phyloP scores from a whole-genome alignment of 805 yeast genomes.

The Candida andamanensis region DNA sequence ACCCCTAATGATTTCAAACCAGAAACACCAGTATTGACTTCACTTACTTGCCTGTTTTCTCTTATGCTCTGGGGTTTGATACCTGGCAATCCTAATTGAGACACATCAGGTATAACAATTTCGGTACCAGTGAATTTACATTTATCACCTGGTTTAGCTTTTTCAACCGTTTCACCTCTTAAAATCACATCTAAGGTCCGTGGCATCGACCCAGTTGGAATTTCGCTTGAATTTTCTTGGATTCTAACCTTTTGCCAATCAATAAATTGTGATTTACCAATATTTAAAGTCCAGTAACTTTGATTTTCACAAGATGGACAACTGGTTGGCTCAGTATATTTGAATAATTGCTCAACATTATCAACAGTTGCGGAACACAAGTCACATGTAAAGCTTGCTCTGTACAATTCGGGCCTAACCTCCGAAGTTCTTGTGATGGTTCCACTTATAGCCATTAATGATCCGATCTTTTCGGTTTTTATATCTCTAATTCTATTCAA shows the following conservation, averaged over 20 bases:
- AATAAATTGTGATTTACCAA: conserved; percentile 77
- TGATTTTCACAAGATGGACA: conserved; percentile 90
- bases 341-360: conserved; percentile 88
- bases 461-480: conserved; percentile 83
- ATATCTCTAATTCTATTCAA: conserved; percentile 84
- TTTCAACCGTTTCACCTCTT: conserved; percentile 90
- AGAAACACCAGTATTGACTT: conserved; percentile 77
- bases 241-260: conserved; percentile 97
- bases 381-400: conserved; percentile 86
- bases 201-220: conserved; percentile 99
- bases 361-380: conserved; percentile 79
- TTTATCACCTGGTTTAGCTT: conserved; percentile 96
- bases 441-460: conserved; percentile 79
- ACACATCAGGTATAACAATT: conserved; percentile 89
- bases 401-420: conserved; percentile 89
- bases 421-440: conserved; percentile 95
- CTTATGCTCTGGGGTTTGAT: conserved; percentile 79
- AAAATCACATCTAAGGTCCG: conserved; percentile 88
- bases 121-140: conserved; percentile 92
- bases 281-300: conserved; percentile 76
- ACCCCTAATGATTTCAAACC: conserved; percentile 91
- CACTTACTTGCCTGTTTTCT: conserved; percentile 62
- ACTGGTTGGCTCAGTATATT: conserved; percentile 89
- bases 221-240: conserved; percentile 94
- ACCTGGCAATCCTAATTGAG: conserved; percentile 94